phyloP scores from a whole-genome alignment of 2,329 filamentous ascomycete genomes.

The Epichloe gansuensis region DNA sequence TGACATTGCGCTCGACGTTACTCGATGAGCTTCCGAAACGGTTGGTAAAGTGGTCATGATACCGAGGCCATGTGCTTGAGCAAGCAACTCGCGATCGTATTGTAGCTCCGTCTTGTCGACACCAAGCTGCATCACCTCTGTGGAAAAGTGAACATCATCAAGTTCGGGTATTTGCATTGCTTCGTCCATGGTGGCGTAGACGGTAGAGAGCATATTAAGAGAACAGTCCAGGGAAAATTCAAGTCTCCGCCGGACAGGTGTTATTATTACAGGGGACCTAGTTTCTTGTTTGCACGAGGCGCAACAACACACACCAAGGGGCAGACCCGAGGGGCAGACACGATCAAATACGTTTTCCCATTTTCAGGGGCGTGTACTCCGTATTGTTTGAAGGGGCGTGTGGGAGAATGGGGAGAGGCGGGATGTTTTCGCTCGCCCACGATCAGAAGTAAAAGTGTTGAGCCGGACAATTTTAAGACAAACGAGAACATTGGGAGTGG shows the following conservation, averaged over 20 bases:
- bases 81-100: constrained; percentile 24
- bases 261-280: neutral
- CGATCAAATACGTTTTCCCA: constrained; percentile 3
- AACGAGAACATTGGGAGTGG: too few species aligned
- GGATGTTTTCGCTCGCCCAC: too few species aligned
- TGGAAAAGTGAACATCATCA: constrained; percentile 25
- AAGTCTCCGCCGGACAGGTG: neutral
- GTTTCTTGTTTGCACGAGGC: neutral
- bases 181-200: constrained; percentile 4
- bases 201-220: neutral
- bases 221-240: neutral
- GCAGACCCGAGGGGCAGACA: neutral
- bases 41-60: constrained; percentile 17
- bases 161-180: constrained; percentile 22
- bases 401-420: neutral
- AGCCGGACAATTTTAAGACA: neutral
- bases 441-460: neutral
- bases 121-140: constrained; percentile 25
- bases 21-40: constrained; percentile 19
- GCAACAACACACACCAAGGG: neutral
- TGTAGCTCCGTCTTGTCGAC: constrained; percentile 24
- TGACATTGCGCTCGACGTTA: constrained; percentile 29
- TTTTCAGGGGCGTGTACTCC: neutral
- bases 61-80: constrained; percentile 23
- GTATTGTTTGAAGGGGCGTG: neutral